Base-by-base conservation (phyloP, 805 yeast genomes). In the Deakozyma indianensis region DNA sequence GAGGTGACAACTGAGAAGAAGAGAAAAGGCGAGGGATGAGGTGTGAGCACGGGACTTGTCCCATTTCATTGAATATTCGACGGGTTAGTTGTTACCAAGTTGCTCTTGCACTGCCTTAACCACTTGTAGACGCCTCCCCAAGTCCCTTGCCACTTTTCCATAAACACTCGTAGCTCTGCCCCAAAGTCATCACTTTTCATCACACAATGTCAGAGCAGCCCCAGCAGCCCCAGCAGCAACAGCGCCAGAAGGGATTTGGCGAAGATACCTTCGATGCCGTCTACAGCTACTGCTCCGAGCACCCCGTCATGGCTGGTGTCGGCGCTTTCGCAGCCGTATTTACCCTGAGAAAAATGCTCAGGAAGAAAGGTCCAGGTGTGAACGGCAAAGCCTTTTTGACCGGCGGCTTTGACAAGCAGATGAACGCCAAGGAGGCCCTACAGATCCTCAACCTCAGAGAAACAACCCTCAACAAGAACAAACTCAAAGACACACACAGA, bases 401-500 rank as follows among this genome's bases (percentile, higher is more conserved):
- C 60, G 98, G 97, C 47, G 85, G 95, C 1, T 90, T 90, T 64
- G 96, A 88, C 29, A 62, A 75, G n/a, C 92, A 90, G 62, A 86
- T 90, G 95, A 73, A 74, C 48, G 80, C 88, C 41, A 80, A 75
- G 54, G 98, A 90, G 60, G 96, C 96, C 2, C 70, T 87, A 49
- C 87, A 77, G 58, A 83, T 90, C 24, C 73, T 90, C 54, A 83
- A 81, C 56, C 67, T 87, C 55, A 52, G 66, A 23, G 71, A 67
- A 45, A 53, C 64, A 29, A 56, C 64, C 4, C 53, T 68, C 27
- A 61, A 66, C 3, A 52, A 57, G 47, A 45, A 59, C 32, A 66
- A 64, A 47, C 56, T 90, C 52, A 80, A 80, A 61, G 78, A 74
- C 49, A 76, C 78, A 47, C 94, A 86, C 59, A 71, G 94, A 56